Evolutionary conservation across 2,329 filamentous ascomycete species (phyloP).

Genomic region (Nakataea oryzae): DNA sequence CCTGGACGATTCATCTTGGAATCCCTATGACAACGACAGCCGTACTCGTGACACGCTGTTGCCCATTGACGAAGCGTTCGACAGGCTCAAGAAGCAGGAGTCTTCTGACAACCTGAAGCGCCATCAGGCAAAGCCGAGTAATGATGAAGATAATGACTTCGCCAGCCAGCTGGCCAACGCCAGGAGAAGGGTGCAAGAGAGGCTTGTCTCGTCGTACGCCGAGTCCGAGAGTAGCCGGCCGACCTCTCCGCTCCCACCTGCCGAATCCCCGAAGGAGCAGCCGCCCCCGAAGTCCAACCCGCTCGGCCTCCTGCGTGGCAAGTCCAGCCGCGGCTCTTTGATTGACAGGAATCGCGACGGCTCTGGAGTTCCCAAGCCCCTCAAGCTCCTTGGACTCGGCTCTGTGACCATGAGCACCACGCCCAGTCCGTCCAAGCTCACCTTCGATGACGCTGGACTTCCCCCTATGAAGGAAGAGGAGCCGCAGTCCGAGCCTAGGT

Average conservation of each 20-base stretch:
- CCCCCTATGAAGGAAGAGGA: slow-evolving; percentile 17
- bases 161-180: slow-evolving; percentile 62
- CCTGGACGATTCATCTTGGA: slow-evolving; percentile 27
- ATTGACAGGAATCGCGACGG: slow-evolving; percentile 30
- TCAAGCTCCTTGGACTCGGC: slow-evolving; percentile 51
- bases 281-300: slow-evolving; percentile 37
- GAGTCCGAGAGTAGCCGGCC: slow-evolving; percentile 45
- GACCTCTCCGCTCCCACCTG: slow-evolving; percentile 28
- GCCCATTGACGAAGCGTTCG: background rate
- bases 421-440: slow-evolving; percentile 26
- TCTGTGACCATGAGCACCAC: slow-evolving; percentile 27
- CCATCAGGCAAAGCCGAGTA: background rate
- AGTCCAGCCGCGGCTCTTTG: slow-evolving; percentile 59
- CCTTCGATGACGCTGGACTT: slow-evolving; percentile 20
- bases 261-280: slow-evolving; percentile 22
- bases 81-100: background rate
- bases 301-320: slow-evolving; percentile 53
- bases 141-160: slow-evolving; percentile 55
- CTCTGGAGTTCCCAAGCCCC: slow-evolving; percentile 38
- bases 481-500: background rate
- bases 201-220: slow-evolving; percentile 52
- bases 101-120: no score
- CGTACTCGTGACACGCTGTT: background rate
- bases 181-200: slow-evolving; percentile 62
- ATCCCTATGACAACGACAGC: slow-evolving; percentile 1